Base-by-base conservation (phyloP, 169 alveolate species). In the Plasmodium vinckei region DNA sequence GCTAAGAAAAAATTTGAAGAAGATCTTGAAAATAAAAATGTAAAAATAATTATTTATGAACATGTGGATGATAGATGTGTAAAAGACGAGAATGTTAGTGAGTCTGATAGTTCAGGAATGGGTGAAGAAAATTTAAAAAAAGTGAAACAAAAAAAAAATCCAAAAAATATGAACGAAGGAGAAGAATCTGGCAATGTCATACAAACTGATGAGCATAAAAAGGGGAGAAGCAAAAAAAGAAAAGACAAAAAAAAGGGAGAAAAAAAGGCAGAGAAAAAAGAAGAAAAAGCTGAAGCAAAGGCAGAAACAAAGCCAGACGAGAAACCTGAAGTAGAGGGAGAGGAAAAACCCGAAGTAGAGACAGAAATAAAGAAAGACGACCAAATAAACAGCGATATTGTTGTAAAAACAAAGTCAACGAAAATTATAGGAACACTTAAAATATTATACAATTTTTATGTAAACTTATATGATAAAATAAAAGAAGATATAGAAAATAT, bases 401-500 rank as follows among this genome's bases (percentile, higher is more conserved):
- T 75, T 25, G 33, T 21, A 75, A 68, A 75, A 49, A 61, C 21
- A 13, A 75, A 75, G 21, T 54, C 69, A 0, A 46, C 17, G 2
- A 75, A 75, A 46, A 56, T 75, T 6, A 17, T 75, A 60, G 88
- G 88, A 21, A 75, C 88, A 7, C 54, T 75, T 25, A 75, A 75
- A 75, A 75, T 75, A 21, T 67, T 75, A 3, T 75, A 75, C 39
- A 75, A 75, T 63, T 75, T 75, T 49, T 75, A 75, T 42, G 88
- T 75, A 54, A 75, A 75, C 33, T 63, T 75, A 75, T 75, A 21
- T 63, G 75, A 75, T 17, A 75, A 75, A 56, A 7, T 75, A 75
- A 75, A 75, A 54, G 88, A 75, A 63, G 88, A 75, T 19, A 68
- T 75, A 15, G 88, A 75, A 42, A 75, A 75, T 33, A 60, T 75